A percentile compares a stretch with the other conserved stretches of the same genome.
phyloP scores from a whole-genome alignment of 2,329 filamentous ascomycete genomes.

The Microdochium nivale region DNA sequence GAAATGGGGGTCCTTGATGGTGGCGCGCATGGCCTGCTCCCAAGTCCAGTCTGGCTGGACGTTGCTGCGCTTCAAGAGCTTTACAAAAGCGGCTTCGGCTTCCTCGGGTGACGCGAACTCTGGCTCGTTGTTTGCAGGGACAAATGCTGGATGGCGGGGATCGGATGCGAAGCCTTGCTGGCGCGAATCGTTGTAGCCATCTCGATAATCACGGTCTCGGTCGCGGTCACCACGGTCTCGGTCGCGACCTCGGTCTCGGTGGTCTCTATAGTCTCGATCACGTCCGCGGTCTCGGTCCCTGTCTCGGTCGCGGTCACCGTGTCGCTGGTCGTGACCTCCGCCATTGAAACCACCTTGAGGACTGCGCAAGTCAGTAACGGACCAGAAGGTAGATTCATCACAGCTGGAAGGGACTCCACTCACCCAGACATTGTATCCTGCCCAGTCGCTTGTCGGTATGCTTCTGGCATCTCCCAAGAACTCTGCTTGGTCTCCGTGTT shows the following conservation, averaged over 20 bases:
- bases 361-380: neutral
- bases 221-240: constrained; percentile 7
- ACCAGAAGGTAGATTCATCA: neutral
- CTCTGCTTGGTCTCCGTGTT: constrained; percentile 88
- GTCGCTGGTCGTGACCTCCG: constrained; percentile 28
- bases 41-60: constrained; percentile 90
- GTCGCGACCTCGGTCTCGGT: constrained; percentile 30
- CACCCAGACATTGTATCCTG: constrained; percentile 39
- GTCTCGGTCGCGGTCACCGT: constrained; percentile 14
- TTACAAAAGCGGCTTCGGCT: constrained; percentile 86
- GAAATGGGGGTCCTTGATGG: constrained; percentile 87
- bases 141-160: constrained; percentile 46
- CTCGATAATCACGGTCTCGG: constrained; percentile 4
- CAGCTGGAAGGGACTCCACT: constrained; percentile 25
- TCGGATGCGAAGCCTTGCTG: constrained; percentile 51
- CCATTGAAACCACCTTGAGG: constrained; percentile 14
- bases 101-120: constrained; percentile 77
- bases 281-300: constrained; percentile 10
- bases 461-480: constrained; percentile 88
- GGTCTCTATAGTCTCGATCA: constrained; percentile 6
- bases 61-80: constrained; percentile 74
- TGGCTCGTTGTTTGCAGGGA: constrained; percentile 60
- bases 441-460: constrained; percentile 66
- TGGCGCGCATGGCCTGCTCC: constrained; percentile 79
- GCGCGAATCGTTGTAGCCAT: constrained; percentile 40